Evolutionary conservation across 768 basidiomycete genomes (phyloP), one percentile per base, ranked within the genome.

Genomic region (Tylopilus sp.): DNA sequence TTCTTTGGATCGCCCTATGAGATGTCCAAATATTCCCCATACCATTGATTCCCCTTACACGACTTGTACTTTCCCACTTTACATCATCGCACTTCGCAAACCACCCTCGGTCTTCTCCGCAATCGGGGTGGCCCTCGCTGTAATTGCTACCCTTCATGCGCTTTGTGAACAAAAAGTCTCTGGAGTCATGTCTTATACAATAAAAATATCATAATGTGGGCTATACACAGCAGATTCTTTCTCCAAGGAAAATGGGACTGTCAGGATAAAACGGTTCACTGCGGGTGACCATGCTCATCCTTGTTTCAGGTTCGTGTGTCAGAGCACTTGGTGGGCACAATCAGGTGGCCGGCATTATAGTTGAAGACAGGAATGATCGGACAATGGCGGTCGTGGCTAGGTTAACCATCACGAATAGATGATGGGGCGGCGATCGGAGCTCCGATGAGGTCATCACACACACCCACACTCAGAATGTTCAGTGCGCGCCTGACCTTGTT

Each of bases 151-250:
- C 20, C 21, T 6, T 28, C 50, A 26, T 44, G 33, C 26, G 41
- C 22, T 42, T 46, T 48, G 25, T 38, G 36, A 40, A 36, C 40
- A 13, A 47, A 57, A 58, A 42, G 36, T 17, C 15, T 12, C 31
- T 39, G 56, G 35, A 35, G 23, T 38, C n/a, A 6, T 57, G 64
- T 66, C 66, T 28, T 20, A 48, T 62, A 63, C 45, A 11, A 33
- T 49, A 44, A 44, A 52, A 38, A 42, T n/a, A 48, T 5, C 44
- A 52, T 63, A 65, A 63, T 65, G 40, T 17, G 47, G n/a, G 18
- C n/a, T 52, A 47, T 49, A 44, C 40, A 39, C 18, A 11, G 10
- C n/a, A 5, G 40, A 18, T 35, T 55, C 30, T 36, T 51, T 47
- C 20, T 31, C 7, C 17, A 13, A 17, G 5, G 28, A 31, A 18